A percentile compares a stretch with the other conserved stretches of the same genome.
phyloP scores from a whole-genome alignment of 2,329 filamentous ascomycete species.

The Lasiodiplodia gonubiensis region DNA sequence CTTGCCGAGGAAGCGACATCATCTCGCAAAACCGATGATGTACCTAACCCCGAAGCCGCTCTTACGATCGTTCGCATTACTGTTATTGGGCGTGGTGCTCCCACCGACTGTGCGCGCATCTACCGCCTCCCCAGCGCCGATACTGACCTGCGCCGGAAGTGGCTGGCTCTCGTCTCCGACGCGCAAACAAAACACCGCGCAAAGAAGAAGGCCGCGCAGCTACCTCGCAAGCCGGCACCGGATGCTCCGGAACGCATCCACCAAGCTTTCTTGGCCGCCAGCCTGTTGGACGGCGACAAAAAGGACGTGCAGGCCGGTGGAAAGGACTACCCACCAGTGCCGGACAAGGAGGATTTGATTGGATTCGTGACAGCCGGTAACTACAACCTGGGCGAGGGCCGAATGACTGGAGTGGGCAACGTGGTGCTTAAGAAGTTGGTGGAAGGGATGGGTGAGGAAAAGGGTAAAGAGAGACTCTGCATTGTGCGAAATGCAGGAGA shows the following conservation, averaged over 20 bases:
- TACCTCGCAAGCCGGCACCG: slow-evolving; percentile 38
- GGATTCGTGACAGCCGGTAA: slow-evolving; percentile 90
- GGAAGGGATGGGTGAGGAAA: slow-evolving; percentile 48
- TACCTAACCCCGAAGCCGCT: slow-evolving; percentile 10
- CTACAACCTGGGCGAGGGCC: slow-evolving; percentile 78
- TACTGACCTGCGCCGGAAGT: slow-evolving; percentile 66
- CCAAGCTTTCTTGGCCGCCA: slow-evolving; percentile 55
- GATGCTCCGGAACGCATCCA: slow-evolving; percentile 53
- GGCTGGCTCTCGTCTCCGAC: slow-evolving; percentile 68
- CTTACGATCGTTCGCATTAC: slow-evolving; percentile 70
- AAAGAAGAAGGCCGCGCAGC: slow-evolving; percentile 3
- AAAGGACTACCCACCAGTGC: slow-evolving; percentile 69
- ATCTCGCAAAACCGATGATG: slow-evolving; percentile 27
- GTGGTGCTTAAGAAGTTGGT: slow-evolving; percentile 67
- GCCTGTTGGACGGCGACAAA: slow-evolving; percentile 46
- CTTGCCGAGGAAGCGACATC: slow-evolving; percentile 21
- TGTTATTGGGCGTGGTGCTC: slow-evolving; percentile 72
- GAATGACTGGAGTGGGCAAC: slow-evolving; percentile 75
- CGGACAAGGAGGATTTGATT: slow-evolving; percentile 75
- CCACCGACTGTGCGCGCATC: slow-evolving; percentile 74
- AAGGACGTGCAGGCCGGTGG: slow-evolving; percentile 34
- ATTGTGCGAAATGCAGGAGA: slow-evolving; percentile 84
- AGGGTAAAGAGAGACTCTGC: slow-evolving; percentile 61
- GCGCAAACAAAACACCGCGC: slow-evolving; percentile 34
- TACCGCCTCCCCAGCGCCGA: slow-evolving; percentile 76